These are phyloP conservation scores for Puccinia sorghi DNA, from an alignment of 1,284 basidiomycete genomes.

Conservation along the genomic window DNA sequence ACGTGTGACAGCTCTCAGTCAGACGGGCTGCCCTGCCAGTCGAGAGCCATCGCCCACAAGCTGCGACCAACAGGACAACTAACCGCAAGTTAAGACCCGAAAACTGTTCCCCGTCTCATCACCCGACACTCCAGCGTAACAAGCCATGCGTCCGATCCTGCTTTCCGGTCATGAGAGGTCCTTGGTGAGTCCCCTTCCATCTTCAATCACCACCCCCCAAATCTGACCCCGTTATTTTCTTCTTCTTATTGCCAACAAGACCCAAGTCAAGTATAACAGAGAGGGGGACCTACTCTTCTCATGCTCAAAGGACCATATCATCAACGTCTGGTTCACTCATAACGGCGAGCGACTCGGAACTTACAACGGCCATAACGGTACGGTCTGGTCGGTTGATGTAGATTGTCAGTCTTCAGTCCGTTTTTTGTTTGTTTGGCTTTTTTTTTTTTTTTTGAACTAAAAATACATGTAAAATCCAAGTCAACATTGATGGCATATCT, in stretches of 20 bases:
- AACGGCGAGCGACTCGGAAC: slow-evolving; percentile 97
- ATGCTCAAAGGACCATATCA: slow-evolving; percentile 89
- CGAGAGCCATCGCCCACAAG: background rate
- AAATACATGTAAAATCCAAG: too few relatives aligned
- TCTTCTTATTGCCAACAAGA: background rate
- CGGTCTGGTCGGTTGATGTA: slow-evolving; percentile 93
- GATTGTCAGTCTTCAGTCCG: slow-evolving; percentile 70
- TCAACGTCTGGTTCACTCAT: slow-evolving; percentile 98
- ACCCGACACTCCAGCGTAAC: background rate
- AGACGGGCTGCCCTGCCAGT: background rate
- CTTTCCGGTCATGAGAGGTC: slow-evolving; percentile 89
- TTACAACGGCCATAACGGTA: slow-evolving; percentile 93
- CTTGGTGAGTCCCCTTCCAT: slow-evolving; percentile 71
- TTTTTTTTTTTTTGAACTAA: too few relatives aligned
- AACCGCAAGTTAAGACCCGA: background rate
- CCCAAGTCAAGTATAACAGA: slow-evolving; percentile 69
- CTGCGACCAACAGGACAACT: background rate
- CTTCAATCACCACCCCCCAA: too few relatives aligned
- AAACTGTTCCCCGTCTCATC: background rate
- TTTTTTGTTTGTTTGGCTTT: too few relatives aligned
- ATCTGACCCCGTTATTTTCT: background rate
- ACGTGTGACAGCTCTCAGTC: background rate
- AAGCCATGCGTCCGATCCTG: slow-evolving; percentile 56
- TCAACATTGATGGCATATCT: too few relatives aligned
- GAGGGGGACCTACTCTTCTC: slow-evolving; percentile 97